Conservation (phyloP, 2,329 filamentous ascomycete genomes). For the Anthostomella pinea region DNA sequence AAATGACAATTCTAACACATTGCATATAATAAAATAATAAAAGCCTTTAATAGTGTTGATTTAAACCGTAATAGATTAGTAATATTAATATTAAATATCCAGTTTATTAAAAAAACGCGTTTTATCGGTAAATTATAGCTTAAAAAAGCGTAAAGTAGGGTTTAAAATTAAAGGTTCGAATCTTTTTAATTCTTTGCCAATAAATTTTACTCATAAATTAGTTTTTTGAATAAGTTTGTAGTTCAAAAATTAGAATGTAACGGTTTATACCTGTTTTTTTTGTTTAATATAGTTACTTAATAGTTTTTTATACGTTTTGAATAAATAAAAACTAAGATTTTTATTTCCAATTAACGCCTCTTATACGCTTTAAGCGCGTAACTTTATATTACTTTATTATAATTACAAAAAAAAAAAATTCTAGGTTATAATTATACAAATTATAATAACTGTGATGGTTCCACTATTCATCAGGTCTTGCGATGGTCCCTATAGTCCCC, state of each 20-base stretch:
- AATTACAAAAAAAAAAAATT: not conserved
- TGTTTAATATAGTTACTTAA: no score
- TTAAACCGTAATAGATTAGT: not conserved
- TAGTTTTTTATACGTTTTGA: no score
- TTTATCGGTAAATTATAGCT: not conserved
- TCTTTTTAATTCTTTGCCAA: not conserved
- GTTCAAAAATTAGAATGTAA: not conserved
- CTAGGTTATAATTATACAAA: not conserved
- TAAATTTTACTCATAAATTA: conserved; percentile 1
- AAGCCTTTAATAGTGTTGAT: not conserved
- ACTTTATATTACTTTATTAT: no score
- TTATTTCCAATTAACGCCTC: no score
- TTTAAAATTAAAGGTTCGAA: not conserved
- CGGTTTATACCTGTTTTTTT: not conserved
- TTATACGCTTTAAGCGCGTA: no score
- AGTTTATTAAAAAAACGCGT: not conserved
- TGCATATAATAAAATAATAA: not conserved
- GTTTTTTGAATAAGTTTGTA: not conserved
- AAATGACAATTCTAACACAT: not conserved
- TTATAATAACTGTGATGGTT: not conserved
- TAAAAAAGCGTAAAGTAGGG: not conserved
- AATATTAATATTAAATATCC: not conserved
- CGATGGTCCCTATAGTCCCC: no score
- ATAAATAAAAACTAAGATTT: no score
- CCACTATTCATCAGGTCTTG: no score